Conservation (phyloP, 805 yeast genomes). For the Hanseniaspora guilliermondii region DNA sequence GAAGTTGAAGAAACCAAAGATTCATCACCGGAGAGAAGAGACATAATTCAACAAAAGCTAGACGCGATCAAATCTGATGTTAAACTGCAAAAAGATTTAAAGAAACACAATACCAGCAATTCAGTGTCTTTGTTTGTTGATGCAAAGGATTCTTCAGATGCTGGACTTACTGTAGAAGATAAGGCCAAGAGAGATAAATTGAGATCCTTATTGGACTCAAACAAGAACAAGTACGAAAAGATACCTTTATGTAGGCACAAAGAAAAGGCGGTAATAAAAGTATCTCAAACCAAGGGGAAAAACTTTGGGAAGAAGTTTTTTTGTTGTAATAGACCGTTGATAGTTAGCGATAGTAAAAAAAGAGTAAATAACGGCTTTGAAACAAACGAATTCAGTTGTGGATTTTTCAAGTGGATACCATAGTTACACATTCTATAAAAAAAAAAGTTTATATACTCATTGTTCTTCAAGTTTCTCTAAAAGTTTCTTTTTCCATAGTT, state of each 20-base stretch:
- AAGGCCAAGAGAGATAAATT: neutral
- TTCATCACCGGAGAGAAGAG: neutral
- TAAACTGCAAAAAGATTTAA: neutral
- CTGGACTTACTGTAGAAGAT: neutral
- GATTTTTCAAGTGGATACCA: conserved; percentile 41
- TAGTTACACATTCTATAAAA: neutral
- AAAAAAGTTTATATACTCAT: too few relatives aligned
- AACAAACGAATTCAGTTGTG: conserved; percentile 33
- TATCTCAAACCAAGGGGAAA: conserved; percentile 31
- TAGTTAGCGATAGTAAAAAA: neutral
- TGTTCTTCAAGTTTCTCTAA: conserved; percentile 7
- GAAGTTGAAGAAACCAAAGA: neutral
- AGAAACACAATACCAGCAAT: neutral
- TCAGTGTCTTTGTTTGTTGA: neutral
- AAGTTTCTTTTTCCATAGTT: conserved; percentile 20
- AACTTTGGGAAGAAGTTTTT: conserved; percentile 43
- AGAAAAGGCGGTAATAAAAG: conserved; percentile 34
- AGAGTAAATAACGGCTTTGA: conserved; percentile 21
- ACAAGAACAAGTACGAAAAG: conserved; percentile 16
- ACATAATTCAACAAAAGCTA: conserved; percentile 8
- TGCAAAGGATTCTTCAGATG: neutral
- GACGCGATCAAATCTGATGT: conserved; percentile 4
- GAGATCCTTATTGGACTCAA: neutral
- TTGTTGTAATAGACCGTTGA: conserved; percentile 34
- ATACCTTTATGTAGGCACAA: conserved; percentile 40